Conservation (phyloP, 441 rosid genomes). For the Rhodomyrtus psidioides region DNA sequence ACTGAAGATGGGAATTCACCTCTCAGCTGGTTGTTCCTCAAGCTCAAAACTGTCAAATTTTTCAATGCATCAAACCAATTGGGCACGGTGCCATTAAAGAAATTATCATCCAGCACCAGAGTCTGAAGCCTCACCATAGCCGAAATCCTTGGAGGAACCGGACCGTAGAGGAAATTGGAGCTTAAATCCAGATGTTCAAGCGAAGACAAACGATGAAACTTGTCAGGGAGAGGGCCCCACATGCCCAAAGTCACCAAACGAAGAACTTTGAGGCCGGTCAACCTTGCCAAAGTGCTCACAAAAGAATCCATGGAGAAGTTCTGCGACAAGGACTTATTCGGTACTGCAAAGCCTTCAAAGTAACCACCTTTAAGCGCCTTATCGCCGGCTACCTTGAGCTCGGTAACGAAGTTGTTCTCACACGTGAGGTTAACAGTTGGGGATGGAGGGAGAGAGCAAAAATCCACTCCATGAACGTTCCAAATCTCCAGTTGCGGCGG, state of each 20-base stretch:
- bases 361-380: slow-evolving; percentile 24
- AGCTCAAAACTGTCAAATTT: slow-evolving; percentile 41
- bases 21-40: slow-evolving; percentile 37
- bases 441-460: slow-evolving; percentile 49
- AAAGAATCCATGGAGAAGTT: slow-evolving; percentile 67
- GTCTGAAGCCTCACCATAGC: slow-evolving; percentile 56
- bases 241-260: slow-evolving; percentile 57
- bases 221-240: slow-evolving; percentile 79
- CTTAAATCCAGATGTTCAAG: slow-evolving; percentile 67
- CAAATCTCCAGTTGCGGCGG: slow-evolving; percentile 62
- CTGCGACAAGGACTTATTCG: slow-evolving; percentile 41
- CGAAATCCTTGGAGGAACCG: slow-evolving; percentile 61
- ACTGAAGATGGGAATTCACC: slow-evolving; percentile 42
- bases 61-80: slow-evolving; percentile 41
- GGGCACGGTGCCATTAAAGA: slow-evolving; percentile 61
- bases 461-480: slow-evolving; percentile 44
- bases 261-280: slow-evolving; percentile 49
- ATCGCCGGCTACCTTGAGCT: slow-evolving; percentile 51
- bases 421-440: slow-evolving; percentile 50
- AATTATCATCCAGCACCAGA: slow-evolving; percentile 46
- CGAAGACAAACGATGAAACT: slow-evolving; percentile 49
- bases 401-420: slow-evolving; percentile 41
- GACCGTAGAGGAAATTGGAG: slow-evolving; percentile 60
- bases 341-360: slow-evolving; percentile 40
- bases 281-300: slow-evolving; percentile 53